Percentiles rank a stretch among this genome's conserved stretches.
phyloP scores from a whole-genome alignment of 805 yeast species.

The Saturnispora dispora region DNA sequence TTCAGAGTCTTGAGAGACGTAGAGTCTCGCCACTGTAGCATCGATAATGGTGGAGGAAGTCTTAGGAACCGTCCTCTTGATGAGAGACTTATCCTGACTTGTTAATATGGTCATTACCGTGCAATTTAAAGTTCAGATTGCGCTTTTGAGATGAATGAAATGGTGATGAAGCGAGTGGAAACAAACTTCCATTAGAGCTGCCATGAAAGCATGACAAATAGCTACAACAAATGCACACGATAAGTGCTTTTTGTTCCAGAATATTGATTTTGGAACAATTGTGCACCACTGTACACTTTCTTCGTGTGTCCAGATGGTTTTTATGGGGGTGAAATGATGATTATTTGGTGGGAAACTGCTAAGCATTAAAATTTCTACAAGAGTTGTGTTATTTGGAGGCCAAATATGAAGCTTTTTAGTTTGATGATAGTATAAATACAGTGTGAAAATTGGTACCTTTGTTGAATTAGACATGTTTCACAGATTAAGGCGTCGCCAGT shows the following conservation, averaged over 20 bases:
- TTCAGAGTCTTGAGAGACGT: conserved; percentile 72
- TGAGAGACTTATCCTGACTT: conserved; percentile 71
- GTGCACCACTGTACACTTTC: background rate
- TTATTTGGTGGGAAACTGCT: background rate
- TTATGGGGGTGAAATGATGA: background rate
- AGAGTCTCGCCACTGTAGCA: conserved; percentile 83
- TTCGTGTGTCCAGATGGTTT: no score
- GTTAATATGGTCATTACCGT: conserved; percentile 30
- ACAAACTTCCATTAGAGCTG: background rate
- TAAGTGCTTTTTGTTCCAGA: background rate
- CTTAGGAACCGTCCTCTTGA: conserved; percentile 84
- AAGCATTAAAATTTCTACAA: background rate
- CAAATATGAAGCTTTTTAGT: background rate
- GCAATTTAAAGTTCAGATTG: background rate
- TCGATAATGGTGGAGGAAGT: conserved; percentile 79
- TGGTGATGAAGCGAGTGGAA: background rate
- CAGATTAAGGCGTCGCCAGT: no score
- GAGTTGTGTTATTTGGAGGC: background rate
- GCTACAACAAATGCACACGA: background rate
- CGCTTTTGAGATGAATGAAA: background rate
- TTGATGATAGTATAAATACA: no score
- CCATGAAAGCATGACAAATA: background rate
- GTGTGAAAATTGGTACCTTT: no score
- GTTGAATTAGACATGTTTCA: no score
- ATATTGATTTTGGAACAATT: no score